Evolutionary conservation across 345 rosid species (phyloP).

Genomic region (Brassica nigra): DNA sequence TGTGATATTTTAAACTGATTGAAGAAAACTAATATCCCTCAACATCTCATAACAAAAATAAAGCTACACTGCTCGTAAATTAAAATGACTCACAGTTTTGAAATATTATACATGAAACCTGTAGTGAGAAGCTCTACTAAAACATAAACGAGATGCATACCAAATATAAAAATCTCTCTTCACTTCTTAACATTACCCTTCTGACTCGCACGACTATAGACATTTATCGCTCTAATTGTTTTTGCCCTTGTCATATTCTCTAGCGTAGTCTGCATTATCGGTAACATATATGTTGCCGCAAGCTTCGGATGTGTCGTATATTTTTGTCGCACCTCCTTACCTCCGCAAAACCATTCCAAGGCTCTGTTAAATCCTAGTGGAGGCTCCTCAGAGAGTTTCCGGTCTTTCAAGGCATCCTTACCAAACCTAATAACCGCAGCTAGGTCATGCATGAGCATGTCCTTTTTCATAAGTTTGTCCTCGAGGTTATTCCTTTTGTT

Average conservation of each 20-base stretch:
- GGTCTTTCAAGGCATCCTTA: background rate
- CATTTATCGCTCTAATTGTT: background rate
- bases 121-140: background rate
- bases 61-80: background rate
- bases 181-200: background rate
- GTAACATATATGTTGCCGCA: conserved; percentile 5
- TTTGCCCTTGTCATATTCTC: background rate
- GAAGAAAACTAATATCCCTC: background rate
- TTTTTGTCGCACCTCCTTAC: background rate
- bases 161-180: background rate
- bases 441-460: background rate
- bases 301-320: background rate
- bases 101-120: background rate
- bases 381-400: background rate
- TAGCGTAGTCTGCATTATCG: background rate
- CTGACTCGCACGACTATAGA: background rate
- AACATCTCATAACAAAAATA: background rate
- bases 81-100: background rate
- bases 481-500: background rate
- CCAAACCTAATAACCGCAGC: background rate
- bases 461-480: background rate
- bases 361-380: background rate
- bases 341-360: background rate
- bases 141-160: background rate
- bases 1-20: background rate